Percentiles rank a stretch among this genome's conserved stretches.
phyloP scores from a whole-genome alignment of 148 eudicot genomes.

The Mesembryanthemum crystallinum region DNA sequence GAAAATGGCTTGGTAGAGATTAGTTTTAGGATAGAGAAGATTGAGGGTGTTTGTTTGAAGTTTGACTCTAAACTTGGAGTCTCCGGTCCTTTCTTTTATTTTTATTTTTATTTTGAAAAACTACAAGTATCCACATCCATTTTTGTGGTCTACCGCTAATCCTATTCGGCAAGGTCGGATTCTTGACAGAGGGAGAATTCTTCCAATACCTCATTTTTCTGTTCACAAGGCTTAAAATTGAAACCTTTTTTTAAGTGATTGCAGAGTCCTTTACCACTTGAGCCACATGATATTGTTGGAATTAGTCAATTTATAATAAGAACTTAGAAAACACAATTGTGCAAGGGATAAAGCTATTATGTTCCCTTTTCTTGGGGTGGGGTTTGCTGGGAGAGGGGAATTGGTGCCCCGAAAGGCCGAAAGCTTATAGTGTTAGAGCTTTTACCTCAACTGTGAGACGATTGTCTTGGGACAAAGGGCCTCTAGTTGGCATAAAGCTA shows the following conservation, averaged over 20 bases:
- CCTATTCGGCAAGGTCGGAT: too few relatives aligned
- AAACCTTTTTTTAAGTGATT: too few relatives aligned
- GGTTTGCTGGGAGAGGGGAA: neutral
- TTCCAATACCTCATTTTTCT: too few relatives aligned
- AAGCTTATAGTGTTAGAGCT: neutral
- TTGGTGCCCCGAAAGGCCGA: neutral
- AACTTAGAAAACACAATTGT: neutral
- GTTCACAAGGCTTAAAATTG: too few relatives aligned
- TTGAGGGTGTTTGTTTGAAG: conserved; percentile 20
- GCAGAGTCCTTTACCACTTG: too few relatives aligned
- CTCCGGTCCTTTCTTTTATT: neutral
- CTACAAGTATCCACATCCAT: too few relatives aligned
- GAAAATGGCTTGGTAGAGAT: neutral
- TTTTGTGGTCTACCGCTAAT: too few relatives aligned
- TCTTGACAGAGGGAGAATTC: too few relatives aligned
- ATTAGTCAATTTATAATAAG: conserved; percentile 21
- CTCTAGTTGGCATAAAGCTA: neutral
- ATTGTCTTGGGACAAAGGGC: neutral
- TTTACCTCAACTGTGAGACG: neutral
- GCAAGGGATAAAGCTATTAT: neutral
- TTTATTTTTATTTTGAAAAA: too few relatives aligned
- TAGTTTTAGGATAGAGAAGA: conserved; percentile 7
- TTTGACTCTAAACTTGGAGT: conserved; percentile 18
- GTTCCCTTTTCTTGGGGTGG: neutral
- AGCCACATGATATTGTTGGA: neutral